Evolutionary conservation across 2,329 filamentous ascomycete genomes (phyloP).

Genomic region (Ceratocystis papillata): DNA sequence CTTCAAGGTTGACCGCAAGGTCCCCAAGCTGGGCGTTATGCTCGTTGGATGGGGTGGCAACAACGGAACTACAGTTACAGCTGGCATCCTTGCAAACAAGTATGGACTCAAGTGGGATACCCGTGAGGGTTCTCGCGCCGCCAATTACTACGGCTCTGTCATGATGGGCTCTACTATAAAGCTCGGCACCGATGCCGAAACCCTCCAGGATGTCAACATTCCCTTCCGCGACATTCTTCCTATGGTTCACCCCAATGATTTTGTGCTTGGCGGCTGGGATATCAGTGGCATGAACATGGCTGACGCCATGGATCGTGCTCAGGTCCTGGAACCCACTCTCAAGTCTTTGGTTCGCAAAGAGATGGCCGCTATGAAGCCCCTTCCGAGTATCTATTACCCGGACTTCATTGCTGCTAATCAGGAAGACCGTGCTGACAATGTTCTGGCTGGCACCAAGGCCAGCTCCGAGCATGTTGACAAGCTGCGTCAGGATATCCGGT

Average conservation of each 20-base stretch:
- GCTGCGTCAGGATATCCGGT: conserved; percentile 76
- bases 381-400: conserved; percentile 95
- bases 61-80: conserved; percentile 94
- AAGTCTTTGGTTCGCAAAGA: conserved; percentile 87
- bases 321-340: conserved; percentile 88
- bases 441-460: conserved; percentile 73
- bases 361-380: conserved; percentile 76
- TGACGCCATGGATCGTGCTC: conserved; percentile 87
- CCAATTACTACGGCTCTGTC: conserved; percentile 98
- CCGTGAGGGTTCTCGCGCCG: conserved; percentile 69
- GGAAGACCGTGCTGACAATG: conserved; percentile 87
- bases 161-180: conserved; percentile 97
- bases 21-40: conserved; percentile 94
- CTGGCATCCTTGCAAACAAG: conserved; percentile 92
- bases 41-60: conserved; percentile 96
- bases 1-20: conserved; percentile 92
- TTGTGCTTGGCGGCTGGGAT: conserved; percentile 93
- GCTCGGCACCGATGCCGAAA: conserved; percentile 77
- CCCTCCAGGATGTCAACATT: conserved; percentile 83
- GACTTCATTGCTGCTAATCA: conserved; percentile 99
- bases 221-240: conserved; percentile 89
- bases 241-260: conserved; percentile 94
- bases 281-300: conserved; percentile 86
- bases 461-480: conserved; percentile 81
- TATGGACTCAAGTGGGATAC: conserved; percentile 82